Evolutionary conservation across 352 stramenopile genomes (phyloP).

Genomic region (Globisporangium echinulatum): DNA sequence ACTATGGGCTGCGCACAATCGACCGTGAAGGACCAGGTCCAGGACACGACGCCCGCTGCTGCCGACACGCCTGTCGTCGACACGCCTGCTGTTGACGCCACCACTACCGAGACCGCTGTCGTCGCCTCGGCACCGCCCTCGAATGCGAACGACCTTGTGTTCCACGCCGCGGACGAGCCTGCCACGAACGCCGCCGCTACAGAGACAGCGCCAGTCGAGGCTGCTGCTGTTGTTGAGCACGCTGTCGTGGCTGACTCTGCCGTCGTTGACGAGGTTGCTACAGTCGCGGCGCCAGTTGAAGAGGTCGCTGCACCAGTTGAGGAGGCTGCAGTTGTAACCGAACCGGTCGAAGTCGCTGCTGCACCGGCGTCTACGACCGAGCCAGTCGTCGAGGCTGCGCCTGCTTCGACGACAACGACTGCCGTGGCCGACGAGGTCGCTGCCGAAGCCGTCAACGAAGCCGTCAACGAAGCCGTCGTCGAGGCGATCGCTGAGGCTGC

Average conservation of each 20-base stretch:
- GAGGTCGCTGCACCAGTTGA: conserved; percentile 16
- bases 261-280: conserved; percentile 5
- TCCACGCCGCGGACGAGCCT: not conserved
- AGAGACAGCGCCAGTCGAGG: not conserved
- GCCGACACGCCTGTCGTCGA: not conserved
- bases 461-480: not conserved
- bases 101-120: not conserved
- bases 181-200: not conserved
- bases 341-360: conserved; percentile 4
- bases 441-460: too few relatives aligned
- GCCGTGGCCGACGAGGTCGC: not conserved
- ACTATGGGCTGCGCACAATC: conserved; percentile 68
- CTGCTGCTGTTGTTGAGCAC: too few relatives aligned
- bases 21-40: conserved; percentile 39
- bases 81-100: not conserved
- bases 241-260: too few relatives aligned
- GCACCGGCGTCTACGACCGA: not conserved
- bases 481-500: conserved; percentile 17
- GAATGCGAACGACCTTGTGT: not conserved
- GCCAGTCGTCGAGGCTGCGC: conserved; percentile 5
- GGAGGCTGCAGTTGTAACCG: conserved; percentile 5
- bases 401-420: conserved; percentile 1
- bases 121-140: conserved; percentile 1
- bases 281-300: conserved; percentile 3
- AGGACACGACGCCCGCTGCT: conserved; percentile 12